Evolutionary conservation across 495 filamentous ascomycete genomes (phyloP).

Genomic region (Aspergillus steynii): DNA sequence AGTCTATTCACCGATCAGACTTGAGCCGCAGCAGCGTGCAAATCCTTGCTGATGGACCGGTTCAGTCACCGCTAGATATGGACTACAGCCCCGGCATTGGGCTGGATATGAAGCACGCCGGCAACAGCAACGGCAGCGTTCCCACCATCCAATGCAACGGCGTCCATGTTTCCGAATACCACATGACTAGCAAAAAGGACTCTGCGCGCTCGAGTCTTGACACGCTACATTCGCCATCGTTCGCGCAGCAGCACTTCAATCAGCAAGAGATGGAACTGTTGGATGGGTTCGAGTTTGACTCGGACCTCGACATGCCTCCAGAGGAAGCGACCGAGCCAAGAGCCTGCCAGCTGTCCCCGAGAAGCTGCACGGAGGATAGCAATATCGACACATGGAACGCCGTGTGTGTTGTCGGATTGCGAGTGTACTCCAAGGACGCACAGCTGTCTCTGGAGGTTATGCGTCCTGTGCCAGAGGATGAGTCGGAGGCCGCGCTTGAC

Average conservation of each 20-base stretch:
- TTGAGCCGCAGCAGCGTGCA: constrained; percentile 9
- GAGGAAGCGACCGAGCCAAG: constrained; percentile 26
- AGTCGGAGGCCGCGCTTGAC: constrained; percentile 49
- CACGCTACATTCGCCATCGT: constrained; percentile 24
- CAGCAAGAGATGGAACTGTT: constrained; percentile 31
- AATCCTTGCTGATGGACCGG: constrained; percentile 26
- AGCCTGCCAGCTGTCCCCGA: constrained; percentile 2
- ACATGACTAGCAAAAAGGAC: constrained; percentile 15
- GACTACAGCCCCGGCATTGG: constrained; percentile 22
- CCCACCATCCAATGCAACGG: constrained; percentile 38
- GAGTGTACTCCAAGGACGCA: constrained; percentile 67
- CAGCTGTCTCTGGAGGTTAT: constrained; percentile 55
- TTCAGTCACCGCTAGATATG: constrained; percentile 30
- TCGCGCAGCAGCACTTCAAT: constrained; percentile 17
- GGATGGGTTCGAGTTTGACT: constrained; percentile 52
- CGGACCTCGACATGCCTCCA: constrained; percentile 46
- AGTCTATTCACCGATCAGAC: background rate
- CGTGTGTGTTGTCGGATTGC: constrained; percentile 74
- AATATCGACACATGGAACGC: constrained; percentile 77
- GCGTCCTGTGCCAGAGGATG: constrained; percentile 52
- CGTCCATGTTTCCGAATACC: constrained; percentile 18
- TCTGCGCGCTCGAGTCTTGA: constrained; percentile 33
- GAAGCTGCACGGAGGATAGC: constrained; percentile 13
- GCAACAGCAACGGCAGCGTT: constrained; percentile 27
- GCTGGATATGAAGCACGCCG: constrained; percentile 13